Conservation (phyloP, 2,329 filamentous ascomycete genomes). For the Chlorencoelia australis region DNA sequence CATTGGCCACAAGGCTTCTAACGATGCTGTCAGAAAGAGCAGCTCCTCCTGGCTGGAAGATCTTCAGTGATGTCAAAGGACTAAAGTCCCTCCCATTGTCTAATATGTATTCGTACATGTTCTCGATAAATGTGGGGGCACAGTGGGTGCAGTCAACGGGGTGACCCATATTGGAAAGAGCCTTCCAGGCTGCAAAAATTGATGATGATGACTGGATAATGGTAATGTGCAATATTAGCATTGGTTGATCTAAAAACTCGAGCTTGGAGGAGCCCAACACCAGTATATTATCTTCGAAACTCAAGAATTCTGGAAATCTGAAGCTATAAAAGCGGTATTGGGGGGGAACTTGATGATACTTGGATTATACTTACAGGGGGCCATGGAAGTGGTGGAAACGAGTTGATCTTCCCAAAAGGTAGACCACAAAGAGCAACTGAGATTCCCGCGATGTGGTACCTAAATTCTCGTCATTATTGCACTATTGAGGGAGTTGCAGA, state of each 20-base stretch:
- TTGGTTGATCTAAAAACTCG: too few species aligned
- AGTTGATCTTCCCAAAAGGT: constrained; percentile 25
- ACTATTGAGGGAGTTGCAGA: too few species aligned
- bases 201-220: constrained; percentile 21
- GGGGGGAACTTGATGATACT: too few species aligned
- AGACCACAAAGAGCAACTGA: constrained; percentile 24
- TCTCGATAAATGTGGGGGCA: constrained; percentile 26
- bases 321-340: too few species aligned
- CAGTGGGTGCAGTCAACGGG: constrained; percentile 26
- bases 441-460: constrained; percentile 25
- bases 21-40: constrained; percentile 21
- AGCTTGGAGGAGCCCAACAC: too few species aligned
- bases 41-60: constrained; percentile 27
- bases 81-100: constrained; percentile 20
- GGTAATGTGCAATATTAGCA: too few species aligned
- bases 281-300: too few species aligned
- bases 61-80: constrained; percentile 21
- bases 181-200: constrained; percentile 22
- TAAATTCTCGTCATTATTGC: too few species aligned
- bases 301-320: too few species aligned
- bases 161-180: constrained; percentile 17
- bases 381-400: constrained; percentile 25
- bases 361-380: too few species aligned
- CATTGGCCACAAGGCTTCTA: constrained; percentile 16
- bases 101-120: constrained; percentile 24